Conservation (phyloP, 2,329 filamentous ascomycete genomes). For the Sporothrix globosa region DNA sequence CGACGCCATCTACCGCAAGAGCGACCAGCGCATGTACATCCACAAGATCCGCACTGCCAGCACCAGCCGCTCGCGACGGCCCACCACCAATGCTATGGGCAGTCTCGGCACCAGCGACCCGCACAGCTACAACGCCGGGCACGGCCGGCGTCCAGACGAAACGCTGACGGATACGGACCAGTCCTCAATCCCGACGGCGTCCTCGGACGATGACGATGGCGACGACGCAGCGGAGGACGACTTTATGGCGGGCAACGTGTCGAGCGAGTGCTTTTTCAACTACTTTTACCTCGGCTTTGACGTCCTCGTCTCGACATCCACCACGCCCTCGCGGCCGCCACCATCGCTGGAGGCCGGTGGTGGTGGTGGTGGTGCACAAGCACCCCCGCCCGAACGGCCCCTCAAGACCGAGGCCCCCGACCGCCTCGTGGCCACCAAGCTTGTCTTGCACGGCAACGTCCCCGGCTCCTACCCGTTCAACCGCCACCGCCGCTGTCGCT, state of each 20-base stretch:
- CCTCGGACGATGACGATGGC: constrained; percentile 69
- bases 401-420: constrained; percentile 56
- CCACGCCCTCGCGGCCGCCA: constrained; percentile 64
- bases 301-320: constrained; percentile 81
- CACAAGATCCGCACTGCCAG: constrained; percentile 66
- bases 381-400: constrained; percentile 39
- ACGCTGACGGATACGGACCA: constrained; percentile 70
- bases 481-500: constrained; percentile 84
- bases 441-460: constrained; percentile 93
- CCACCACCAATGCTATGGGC: constrained; percentile 45
- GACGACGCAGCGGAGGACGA: constrained; percentile 63
- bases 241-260: constrained; percentile 53
- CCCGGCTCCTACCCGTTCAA: constrained; percentile 98
- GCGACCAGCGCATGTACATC: constrained; percentile 84
- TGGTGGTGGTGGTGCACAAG: constrained; percentile 37
- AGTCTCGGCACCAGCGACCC: constrained; percentile 36
- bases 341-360: constrained; percentile 49
- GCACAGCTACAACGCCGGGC: constrained; percentile 31
- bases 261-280: constrained; percentile 88
- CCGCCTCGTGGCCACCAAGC: constrained; percentile 80
- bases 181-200: constrained; percentile 71
- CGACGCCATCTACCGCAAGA: constrained; percentile 91
- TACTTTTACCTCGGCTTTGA: constrained; percentile 97
- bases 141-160: constrained; percentile 51
- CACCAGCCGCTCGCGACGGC: constrained; percentile 51